Evolutionary conservation across 2,329 filamentous ascomycete genomes (phyloP).

Genomic region (Fusarium siculi): DNA sequence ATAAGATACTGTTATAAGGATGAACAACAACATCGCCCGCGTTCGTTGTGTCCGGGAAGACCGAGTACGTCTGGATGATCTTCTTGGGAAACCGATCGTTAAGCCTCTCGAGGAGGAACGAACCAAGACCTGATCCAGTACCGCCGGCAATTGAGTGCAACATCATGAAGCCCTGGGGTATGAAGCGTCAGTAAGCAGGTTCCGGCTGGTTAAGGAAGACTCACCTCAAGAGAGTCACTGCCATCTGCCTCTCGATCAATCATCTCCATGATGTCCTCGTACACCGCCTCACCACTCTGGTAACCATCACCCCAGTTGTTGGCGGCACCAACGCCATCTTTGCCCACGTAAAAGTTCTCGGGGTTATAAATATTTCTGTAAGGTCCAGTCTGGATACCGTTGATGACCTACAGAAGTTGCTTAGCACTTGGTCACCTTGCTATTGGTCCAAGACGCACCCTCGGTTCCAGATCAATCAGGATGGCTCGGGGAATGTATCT

Average conservation of each 20-base stretch:
- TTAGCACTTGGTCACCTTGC: conserved; percentile 12
- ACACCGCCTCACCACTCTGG: conserved; percentile 88
- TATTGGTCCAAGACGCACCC: conserved; percentile 61
- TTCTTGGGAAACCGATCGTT: conserved; percentile 99
- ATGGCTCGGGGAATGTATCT: conserved; percentile 98
- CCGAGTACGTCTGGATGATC: conserved; percentile 98
- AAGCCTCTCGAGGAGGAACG: conserved; percentile 91
- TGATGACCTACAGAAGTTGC: conserved; percentile 72
- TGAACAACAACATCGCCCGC: conserved; percentile 93
- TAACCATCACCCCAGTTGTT: conserved; percentile 99
- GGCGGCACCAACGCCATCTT: conserved; percentile 90
- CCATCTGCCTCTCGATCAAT: conserved; percentile 98
- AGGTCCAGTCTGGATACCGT: conserved; percentile 89
- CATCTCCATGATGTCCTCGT: conserved; percentile 99
- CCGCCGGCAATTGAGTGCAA: conserved; percentile 97
- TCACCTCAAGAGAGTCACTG: conserved; percentile 89
- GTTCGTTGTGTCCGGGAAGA: conserved; percentile 93
- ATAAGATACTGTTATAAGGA: conserved; percentile 95
- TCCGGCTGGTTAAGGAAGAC: neutral
- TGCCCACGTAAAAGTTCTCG: conserved; percentile 97
- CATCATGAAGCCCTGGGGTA: conserved; percentile 88
- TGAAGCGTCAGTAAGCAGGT: neutral
- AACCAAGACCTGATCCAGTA: conserved; percentile 94
- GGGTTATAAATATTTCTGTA: conserved; percentile 99
- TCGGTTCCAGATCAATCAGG: conserved; percentile 91